Conservation (phyloP, 768 basidiomycete genomes). For the Chalciporus pseudorubinellus region DNA sequence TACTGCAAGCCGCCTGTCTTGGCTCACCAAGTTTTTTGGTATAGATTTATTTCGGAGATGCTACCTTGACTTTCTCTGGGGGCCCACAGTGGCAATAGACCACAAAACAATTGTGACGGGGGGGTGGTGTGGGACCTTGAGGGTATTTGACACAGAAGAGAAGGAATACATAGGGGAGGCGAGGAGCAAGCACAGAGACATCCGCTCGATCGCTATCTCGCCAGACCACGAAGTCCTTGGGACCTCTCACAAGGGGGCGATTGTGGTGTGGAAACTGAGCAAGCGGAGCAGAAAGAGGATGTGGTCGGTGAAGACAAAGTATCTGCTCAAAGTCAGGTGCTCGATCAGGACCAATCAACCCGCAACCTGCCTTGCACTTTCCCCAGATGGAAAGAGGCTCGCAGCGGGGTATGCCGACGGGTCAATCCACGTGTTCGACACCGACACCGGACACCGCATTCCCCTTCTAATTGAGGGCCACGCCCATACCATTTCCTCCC, state of each 20-base stretch:
- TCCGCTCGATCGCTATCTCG: background rate
- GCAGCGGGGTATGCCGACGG: background rate
- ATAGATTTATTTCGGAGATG: too few species aligned
- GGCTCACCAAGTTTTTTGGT: too few species aligned
- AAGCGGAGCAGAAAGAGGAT: too few species aligned
- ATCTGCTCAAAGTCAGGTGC: too few species aligned
- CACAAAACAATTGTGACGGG: background rate
- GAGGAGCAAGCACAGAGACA: background rate
- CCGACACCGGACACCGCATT: too few species aligned
- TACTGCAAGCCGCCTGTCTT: too few species aligned
- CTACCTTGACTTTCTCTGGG: background rate
- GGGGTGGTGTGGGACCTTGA: constrained; percentile 4
- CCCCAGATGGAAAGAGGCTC: background rate
- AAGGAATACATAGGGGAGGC: too few species aligned
- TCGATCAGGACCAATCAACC: too few species aligned
- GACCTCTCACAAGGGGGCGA: background rate
- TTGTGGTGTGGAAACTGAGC: too few species aligned
- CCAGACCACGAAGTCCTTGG: background rate
- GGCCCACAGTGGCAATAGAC: background rate
- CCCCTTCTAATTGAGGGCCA: background rate
- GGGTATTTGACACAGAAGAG: background rate
- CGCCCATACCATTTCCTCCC: background rate
- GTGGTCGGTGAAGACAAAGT: background rate
- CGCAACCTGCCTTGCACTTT: background rate
- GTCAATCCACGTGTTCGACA: background rate